These are phyloP conservation scores for Friedmanniomyces simplex DNA, from an alignment of 495 filamentous ascomycete genomes.

Conservation along the genomic window DNA sequence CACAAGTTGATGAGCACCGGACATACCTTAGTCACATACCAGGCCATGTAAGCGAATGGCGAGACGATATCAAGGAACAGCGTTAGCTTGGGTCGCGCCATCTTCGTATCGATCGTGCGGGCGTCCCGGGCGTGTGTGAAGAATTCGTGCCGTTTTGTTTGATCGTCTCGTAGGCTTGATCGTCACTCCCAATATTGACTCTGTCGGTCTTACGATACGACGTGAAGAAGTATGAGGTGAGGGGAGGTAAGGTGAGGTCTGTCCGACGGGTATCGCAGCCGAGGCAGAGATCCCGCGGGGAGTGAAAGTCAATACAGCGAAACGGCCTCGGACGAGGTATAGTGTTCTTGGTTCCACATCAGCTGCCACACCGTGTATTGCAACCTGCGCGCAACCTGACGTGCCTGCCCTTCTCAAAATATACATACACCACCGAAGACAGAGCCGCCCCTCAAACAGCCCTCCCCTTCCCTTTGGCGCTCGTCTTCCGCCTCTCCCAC, in stretches of 20 bases:
- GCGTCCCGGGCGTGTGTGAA: too few species aligned
- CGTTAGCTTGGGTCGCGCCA: slow-evolving; percentile 46
- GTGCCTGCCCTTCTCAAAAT: not conserved
- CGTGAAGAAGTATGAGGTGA: too few species aligned
- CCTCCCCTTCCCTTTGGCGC: slow-evolving; percentile 8
- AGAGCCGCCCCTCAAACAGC: not conserved
- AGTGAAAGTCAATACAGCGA: not conserved
- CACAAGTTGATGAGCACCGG: not conserved
- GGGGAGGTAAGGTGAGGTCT: too few species aligned
- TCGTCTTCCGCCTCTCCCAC: slow-evolving; percentile 72
- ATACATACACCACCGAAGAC: not conserved
- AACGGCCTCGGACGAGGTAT: too few species aligned
- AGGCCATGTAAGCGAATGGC: slow-evolving; percentile 62
- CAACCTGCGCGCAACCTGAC: not conserved
- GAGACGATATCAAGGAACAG: slow-evolving; percentile 55
- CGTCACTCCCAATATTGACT: too few species aligned
- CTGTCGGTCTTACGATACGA: too few species aligned
- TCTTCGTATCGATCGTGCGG: slow-evolving; percentile 9
- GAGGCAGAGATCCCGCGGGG: not conserved
- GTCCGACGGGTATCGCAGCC: not conserved
- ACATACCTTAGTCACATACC: slow-evolving; percentile 49
- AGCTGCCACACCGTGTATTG: too few species aligned
- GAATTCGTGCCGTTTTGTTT: too few species aligned
- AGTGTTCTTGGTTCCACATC: too few species aligned
- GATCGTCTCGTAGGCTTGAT: too few species aligned